Conservation (phyloP, 192 early-diverging fungal genomes). For the Mortierella alpina region DNA sequence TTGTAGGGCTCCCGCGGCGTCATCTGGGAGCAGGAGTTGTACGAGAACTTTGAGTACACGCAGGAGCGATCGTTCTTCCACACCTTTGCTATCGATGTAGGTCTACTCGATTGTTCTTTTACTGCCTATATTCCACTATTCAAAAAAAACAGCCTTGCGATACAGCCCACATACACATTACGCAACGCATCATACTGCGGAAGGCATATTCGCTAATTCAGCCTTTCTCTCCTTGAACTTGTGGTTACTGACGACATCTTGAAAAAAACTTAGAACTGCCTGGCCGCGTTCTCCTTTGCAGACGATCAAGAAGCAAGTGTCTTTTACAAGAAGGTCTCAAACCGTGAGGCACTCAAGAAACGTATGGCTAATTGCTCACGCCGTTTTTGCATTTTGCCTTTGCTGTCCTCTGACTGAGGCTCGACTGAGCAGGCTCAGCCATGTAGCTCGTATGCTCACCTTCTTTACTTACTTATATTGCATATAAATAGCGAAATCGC, state of each 20-base stretch:
- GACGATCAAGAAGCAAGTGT: conserved; percentile 72
- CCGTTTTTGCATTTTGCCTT: not conserved
- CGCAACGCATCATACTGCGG: not conserved
- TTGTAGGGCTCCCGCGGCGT: conserved; percentile 63
- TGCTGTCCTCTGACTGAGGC: not conserved
- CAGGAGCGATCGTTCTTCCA: conserved; percentile 75
- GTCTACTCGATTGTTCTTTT: conserved; percentile 15
- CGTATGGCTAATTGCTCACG: conserved; percentile 33
- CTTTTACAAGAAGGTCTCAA: conserved; percentile 73
- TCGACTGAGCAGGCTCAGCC: not conserved
- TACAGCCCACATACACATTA: not conserved
- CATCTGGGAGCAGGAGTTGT: conserved; percentile 86
- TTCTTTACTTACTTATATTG: not conserved
- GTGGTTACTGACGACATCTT: not conserved
- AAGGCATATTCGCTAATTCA: too few species aligned
- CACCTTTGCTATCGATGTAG: conserved; percentile 76
- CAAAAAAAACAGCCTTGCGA: not conserved
- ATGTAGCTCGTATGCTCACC: not conserved
- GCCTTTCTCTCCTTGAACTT: not conserved
- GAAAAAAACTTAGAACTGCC: conserved; percentile 56
- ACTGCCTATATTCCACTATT: conserved; percentile 7
- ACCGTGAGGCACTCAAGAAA: conserved; percentile 58
- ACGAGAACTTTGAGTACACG: conserved; percentile 74
- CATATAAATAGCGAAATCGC: conserved; percentile 39
- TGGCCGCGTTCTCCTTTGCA: conserved; percentile 78